Evolutionary conservation across 345 rosid genomes (phyloP).

Genomic region (Ceriops zippeliana): DNA sequence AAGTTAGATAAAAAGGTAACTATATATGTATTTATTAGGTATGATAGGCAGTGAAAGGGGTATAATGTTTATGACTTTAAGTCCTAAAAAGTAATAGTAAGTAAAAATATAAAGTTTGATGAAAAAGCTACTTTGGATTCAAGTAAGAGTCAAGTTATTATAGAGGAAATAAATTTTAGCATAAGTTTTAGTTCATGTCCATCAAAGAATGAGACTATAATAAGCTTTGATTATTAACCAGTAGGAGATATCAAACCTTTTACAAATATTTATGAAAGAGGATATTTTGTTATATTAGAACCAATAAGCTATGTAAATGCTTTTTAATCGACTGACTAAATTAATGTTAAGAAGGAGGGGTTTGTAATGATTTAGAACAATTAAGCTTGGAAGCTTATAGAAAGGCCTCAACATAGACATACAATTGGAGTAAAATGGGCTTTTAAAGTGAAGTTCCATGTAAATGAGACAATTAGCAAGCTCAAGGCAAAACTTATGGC

Average conservation of each 20-base stretch:
- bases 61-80: background rate
- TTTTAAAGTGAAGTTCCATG: background rate
- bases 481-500: background rate
- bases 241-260: background rate
- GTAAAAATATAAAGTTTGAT: background rate
- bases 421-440: constrained; percentile 4
- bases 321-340: no score
- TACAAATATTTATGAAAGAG: background rate
- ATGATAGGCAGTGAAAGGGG: background rate
- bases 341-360: background rate
- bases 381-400: no score
- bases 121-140: background rate
- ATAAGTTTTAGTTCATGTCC: no score
- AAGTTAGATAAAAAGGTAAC: background rate
- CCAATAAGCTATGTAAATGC: no score
- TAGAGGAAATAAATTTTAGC: no score
- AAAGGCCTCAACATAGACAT: background rate
- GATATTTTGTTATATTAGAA: background rate
- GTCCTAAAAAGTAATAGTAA: background rate
- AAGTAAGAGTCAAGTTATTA: no score
- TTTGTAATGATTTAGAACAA: no score
- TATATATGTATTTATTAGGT: background rate
- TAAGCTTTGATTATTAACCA: no score
- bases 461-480: background rate
- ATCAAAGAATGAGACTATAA: background rate